A percentile compares a stretch with the other conserved stretches of the same genome.
Conservation (phyloP, 805 yeast genomes). For the Candida morakotiae region DNA sequence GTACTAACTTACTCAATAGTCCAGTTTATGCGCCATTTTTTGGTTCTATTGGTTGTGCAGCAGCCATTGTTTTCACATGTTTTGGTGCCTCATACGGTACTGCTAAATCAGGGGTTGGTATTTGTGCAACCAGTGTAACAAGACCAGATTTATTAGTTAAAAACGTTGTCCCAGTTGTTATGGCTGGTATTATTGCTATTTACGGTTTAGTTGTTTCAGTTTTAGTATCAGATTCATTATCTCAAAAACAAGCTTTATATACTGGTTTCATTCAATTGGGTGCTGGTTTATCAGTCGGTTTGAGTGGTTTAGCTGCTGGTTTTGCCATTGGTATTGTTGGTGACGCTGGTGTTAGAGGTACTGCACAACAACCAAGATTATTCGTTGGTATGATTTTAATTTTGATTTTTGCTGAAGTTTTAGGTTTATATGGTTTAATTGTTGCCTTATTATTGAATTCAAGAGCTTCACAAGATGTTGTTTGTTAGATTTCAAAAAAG, state of each 20-base stretch:
- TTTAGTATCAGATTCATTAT: slow-evolving; percentile 82
- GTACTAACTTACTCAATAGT: no score
- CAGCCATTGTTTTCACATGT: slow-evolving; percentile 97
- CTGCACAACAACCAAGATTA: slow-evolving; percentile 96
- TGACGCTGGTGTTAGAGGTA: slow-evolving; percentile 99
- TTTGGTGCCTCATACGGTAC: slow-evolving; percentile 99
- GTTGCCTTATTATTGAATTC: slow-evolving; percentile 97
- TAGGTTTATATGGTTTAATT: slow-evolving; percentile 97
- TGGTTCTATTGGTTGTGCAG: slow-evolving; percentile 99
- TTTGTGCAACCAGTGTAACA: slow-evolving; percentile 95
- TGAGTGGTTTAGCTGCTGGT: slow-evolving; percentile 97
- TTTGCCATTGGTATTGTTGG: slow-evolving; percentile 99
- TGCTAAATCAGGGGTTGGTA: slow-evolving; percentile 99
- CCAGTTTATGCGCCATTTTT: slow-evolving; percentile 93
- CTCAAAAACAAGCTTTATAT: slow-evolving; percentile 88
- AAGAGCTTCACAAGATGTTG: slow-evolving; percentile 90
- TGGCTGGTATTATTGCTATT: slow-evolving; percentile 99
- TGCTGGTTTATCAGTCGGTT: slow-evolving; percentile 96
- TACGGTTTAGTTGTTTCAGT: slow-evolving; percentile 97
- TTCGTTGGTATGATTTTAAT: slow-evolving; percentile 98
- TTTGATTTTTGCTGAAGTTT: slow-evolving; percentile 97
- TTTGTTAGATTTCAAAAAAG: slow-evolving; percentile 60
- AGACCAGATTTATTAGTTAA: slow-evolving; percentile 95
- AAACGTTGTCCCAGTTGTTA: slow-evolving; percentile 94
- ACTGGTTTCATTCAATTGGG: slow-evolving; percentile 98